A percentile compares a stretch with the other conserved stretches of the same genome.
Conservation (phyloP, 1,139 yeast species). For the Spathaspora jeffriesii region DNA sequence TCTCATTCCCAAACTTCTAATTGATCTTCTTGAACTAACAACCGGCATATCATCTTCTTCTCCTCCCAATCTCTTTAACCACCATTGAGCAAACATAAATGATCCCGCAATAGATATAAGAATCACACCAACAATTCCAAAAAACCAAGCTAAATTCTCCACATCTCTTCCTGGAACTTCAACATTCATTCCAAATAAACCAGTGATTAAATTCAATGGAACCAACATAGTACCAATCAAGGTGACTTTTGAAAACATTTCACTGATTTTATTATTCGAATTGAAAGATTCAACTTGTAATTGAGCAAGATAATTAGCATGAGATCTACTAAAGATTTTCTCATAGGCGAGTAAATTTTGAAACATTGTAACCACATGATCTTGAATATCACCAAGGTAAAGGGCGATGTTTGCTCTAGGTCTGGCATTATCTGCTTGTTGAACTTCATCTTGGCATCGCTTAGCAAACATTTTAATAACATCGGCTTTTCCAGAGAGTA, state of each 20-base stretch:
- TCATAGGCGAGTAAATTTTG: conserved; percentile 89
- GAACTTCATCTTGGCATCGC: conserved; percentile 76
- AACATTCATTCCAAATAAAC: conserved; percentile 97
- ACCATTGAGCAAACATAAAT: conserved; percentile 31
- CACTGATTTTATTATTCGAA: conserved; percentile 81
- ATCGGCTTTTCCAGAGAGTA: conserved; percentile 93
- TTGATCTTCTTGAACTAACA: conserved; percentile 31
- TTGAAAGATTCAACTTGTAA: conserved; percentile 90
- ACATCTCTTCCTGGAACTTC: conserved; percentile 71
- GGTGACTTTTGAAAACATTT: conserved; percentile 87
- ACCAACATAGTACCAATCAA: conserved; percentile 87
- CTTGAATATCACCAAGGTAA: conserved; percentile 96
- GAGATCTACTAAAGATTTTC: conserved; percentile 90
- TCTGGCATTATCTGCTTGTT: conserved; percentile 39
- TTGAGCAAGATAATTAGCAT: conserved; percentile 90
- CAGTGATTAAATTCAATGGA: conserved; percentile 89
- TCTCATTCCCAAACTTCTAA: conserved; percentile 47
- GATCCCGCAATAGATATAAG: conserved; percentile 28
- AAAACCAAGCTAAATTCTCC: conserved; percentile 29
- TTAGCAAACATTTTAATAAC: conserved; percentile 97
- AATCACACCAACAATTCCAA: conserved; percentile 41
- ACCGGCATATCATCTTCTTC: conserved; percentile 15
- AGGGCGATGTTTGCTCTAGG: conserved; percentile 85
- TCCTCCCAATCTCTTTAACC: conserved; percentile 26
- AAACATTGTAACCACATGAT: conserved; percentile 95